A percentile compares a stretch with the other conserved stretches of the same genome.
phyloP scores from a whole-genome alignment of 495 filamentous ascomycete species.

The Neurospora sp. region DNA sequence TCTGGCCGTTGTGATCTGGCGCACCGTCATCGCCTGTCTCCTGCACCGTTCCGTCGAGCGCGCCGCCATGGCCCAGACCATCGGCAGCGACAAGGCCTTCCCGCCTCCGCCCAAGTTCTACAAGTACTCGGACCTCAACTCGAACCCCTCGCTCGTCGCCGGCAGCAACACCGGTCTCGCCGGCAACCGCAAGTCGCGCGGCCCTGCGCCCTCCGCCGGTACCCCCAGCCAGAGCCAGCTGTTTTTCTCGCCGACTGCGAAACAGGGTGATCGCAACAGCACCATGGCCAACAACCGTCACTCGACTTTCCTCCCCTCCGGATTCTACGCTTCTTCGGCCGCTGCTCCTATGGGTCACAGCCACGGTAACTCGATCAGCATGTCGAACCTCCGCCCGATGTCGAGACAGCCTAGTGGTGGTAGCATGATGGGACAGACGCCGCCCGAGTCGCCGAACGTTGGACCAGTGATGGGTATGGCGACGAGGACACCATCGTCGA shows the following conservation, averaged over 20 bases:
- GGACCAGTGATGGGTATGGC: slow-evolving; percentile 7
- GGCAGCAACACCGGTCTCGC: slow-evolving; percentile 25
- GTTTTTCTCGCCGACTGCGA: slow-evolving; percentile 94
- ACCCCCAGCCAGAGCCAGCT: slow-evolving; percentile 49
- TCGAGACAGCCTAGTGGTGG: slow-evolving; percentile 26
- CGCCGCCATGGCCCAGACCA: slow-evolving; percentile 61
- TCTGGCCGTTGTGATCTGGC: slow-evolving; percentile 73
- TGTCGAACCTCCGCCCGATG: slow-evolving; percentile 45
- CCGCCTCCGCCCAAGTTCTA: slow-evolving; percentile 44
- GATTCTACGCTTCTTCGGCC: slow-evolving; percentile 71
- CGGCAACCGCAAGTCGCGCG: slow-evolving; percentile 27
- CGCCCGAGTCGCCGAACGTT: slow-evolving; percentile 57
- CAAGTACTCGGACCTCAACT: slow-evolving; percentile 47
- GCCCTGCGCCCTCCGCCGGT: slow-evolving; percentile 30
- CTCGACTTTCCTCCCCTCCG: slow-evolving; percentile 74
- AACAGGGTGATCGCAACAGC: slow-evolving; percentile 21
- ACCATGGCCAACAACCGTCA: slow-evolving; percentile 44
- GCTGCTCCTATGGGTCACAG: slow-evolving; percentile 30
- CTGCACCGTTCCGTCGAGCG: slow-evolving; percentile 81
- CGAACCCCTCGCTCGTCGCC: slow-evolving; percentile 50
- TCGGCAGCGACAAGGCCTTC: slow-evolving; percentile 53
- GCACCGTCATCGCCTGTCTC: slow-evolving; percentile 80
- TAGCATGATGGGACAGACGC: slow-evolving; percentile 43
- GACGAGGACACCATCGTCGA: not conserved
- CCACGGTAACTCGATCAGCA: slow-evolving; percentile 39